Conservation (phyloP, 78 protist species). For the Cavenderia fasciculata region DNA sequence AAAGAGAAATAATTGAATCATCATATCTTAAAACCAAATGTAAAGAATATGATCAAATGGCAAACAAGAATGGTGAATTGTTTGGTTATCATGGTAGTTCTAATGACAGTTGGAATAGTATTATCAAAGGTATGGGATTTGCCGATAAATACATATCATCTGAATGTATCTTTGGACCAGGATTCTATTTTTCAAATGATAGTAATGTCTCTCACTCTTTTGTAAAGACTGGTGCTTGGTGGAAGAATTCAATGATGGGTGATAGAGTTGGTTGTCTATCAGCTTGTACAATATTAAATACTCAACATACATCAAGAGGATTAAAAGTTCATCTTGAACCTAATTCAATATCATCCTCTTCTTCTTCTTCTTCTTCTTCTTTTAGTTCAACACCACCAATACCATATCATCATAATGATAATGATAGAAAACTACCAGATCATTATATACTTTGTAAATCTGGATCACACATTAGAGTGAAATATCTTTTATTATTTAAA, state of each 20-base stretch:
- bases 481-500: constrained; percentile 33
- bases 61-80: constrained; percentile 9
- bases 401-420: constrained; percentile 1
- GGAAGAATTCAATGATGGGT: constrained; percentile 21
- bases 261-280: constrained; percentile 22
- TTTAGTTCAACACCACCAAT: neutral
- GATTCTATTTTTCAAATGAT: constrained; percentile 47
- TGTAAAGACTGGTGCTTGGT: constrained; percentile 53
- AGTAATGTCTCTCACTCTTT: constrained; percentile 52
- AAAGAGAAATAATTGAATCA: neutral
- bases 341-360: neutral
- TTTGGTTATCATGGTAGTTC: constrained; percentile 61
- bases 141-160: constrained; percentile 32
- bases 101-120: constrained; percentile 63
- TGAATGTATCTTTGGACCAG: constrained; percentile 43
- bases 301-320: constrained; percentile 33
- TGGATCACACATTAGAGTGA: constrained; percentile 28
- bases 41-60: neutral
- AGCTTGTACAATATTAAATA: constrained; percentile 42
- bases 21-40: neutral
- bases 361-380: constrained; percentile 3
- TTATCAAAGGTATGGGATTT: constrained; percentile 52
- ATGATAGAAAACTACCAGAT: constrained; percentile 41
- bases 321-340: neutral
- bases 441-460: constrained; percentile 28